Evolutionary conservation across 140 eudicot genomes (phyloP).

Genomic region (Anethum foeniculum): DNA sequence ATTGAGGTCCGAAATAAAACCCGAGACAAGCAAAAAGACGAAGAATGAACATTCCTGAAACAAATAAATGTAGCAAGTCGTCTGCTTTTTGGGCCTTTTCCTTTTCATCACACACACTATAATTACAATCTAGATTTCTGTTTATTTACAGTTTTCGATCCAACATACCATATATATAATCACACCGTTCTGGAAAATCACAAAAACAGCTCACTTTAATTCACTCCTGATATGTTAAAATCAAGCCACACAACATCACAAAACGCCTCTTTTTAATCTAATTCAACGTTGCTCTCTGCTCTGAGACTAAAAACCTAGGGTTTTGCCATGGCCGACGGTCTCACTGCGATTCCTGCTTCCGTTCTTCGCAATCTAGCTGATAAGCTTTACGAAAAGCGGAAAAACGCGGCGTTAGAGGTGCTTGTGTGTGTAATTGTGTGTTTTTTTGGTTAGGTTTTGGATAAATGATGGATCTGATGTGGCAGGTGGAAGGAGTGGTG

Average conservation of each 20-base stretch:
- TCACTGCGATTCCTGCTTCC: constrained; percentile 56
- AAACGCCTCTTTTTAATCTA: neutral
- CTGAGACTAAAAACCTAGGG: neutral
- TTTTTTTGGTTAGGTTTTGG: neutral
- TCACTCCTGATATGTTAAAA: neutral
- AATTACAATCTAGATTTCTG: neutral
- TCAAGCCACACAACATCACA: neutral
- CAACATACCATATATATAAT: neutral
- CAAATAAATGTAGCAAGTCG: neutral
- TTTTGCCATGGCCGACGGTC: constrained; percentile 55
- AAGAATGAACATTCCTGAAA: neutral
- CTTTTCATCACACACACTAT: neutral
- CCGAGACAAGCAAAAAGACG: neutral
- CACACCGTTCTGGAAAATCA: neutral
- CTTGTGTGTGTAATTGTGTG: neutral
- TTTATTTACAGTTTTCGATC: neutral
- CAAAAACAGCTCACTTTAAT: neutral
- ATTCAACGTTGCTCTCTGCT: neutral
- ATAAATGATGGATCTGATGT: constrained; percentile 4
- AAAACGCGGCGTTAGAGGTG: constrained; percentile 85
- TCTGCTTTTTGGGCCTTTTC: neutral
- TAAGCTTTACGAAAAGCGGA: constrained; percentile 79
- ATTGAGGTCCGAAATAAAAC: too few species aligned
- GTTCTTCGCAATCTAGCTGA: constrained; percentile 67
- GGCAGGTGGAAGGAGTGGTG: constrained; percentile 83